A percentile compares a stretch with the other conserved stretches of the same genome.
Evolutionary conservation across 768 basidiomycete genomes (phyloP).

Genomic region (Baorangia bicolor): DNA sequence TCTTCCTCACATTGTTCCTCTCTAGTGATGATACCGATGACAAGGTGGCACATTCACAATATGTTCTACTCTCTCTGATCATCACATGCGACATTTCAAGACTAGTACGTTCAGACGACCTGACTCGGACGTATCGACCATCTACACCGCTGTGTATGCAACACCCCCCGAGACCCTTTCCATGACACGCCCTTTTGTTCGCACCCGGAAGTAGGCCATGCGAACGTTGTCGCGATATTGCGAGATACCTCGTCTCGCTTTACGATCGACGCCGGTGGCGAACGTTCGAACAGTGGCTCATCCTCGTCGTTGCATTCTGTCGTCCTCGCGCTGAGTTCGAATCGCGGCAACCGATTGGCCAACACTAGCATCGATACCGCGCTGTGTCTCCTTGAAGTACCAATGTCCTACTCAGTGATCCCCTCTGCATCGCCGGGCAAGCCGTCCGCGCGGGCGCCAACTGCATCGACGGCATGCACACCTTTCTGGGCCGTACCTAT

Average conservation of each 20-base stretch:
- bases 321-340: slow-evolving; percentile 84
- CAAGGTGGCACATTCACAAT: slow-evolving; percentile 40
- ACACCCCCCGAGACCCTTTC: slow-evolving; percentile 28
- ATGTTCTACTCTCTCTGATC: slow-evolving; percentile 50
- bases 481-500: slow-evolving; percentile 66
- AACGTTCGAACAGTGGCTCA: too few species aligned
- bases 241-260: slow-evolving; percentile 48
- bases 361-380: slow-evolving; percentile 86
- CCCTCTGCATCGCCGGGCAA: slow-evolving; percentile 23
- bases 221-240: slow-evolving; percentile 48
- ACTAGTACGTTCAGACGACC: slow-evolving; percentile 53
- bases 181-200: slow-evolving; percentile 38
- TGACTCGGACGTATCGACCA: slow-evolving; percentile 59
- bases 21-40: slow-evolving; percentile 38
- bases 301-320: slow-evolving; percentile 34
- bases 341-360: slow-evolving; percentile 81
- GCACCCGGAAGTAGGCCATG: slow-evolving; percentile 34
- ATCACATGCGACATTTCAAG: slow-evolving; percentile 49
- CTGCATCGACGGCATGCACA: slow-evolving; percentile 91
- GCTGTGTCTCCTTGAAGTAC: slow-evolving; percentile 64
- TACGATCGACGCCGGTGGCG: slow-evolving; percentile 35
- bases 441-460: slow-evolving; percentile 73
- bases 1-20: slow-evolving; percentile 43
- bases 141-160: slow-evolving; percentile 51
- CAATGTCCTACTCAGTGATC: slow-evolving; percentile 30